Evolutionary conservation across 1,284 basidiomycete genomes (phyloP), one percentile per base, ranked within the genome.

Genomic region (Xerocomus nothofagi): DNA sequence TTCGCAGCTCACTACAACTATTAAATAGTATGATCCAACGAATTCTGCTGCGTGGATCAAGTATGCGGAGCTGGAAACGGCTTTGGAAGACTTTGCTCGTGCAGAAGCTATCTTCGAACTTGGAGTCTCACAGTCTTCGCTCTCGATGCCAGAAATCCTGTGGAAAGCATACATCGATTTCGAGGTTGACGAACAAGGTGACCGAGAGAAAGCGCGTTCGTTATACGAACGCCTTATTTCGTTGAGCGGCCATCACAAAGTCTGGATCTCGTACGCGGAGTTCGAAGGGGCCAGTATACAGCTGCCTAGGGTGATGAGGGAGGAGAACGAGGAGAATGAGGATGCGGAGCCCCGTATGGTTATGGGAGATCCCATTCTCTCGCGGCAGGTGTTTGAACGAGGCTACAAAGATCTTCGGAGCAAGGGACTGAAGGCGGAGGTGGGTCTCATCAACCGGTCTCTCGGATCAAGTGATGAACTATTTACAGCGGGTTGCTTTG

Each of bases 111-210:
- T 99, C 63, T 99, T 93, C 70, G 95, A 99, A 70, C 84, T 99
- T 32, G 97, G 92, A 3, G 83, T 96, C n/a, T 77, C 87, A 3
- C 97, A 99, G 64, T 71, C 80, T 0, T 84, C 86, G n/a, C 77
- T 99, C 34, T 94, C 97, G 50, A 98, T 98, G 93, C 97, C 97
- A 3, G 97, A 99, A 70, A 78, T 98, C 11, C 79, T 98, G n/a
- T 96, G 93, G 93, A 95, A 94, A 67, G 91, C 93, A 4, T 99
- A 94, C 71, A 93, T 99, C 72, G 96, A 99, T 72, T 93, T 94
- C 59, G 93, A 96, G 70, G 88, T 93, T 11, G 66, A 67, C 58
- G 93, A 95, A 57, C 93, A 97, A 69, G 90, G 93, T 56, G 93
- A 98, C 63, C 84, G 93, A 50, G 91, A 91, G 55, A 80, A 82